These are phyloP conservation scores for Fusarium citri DNA, from an alignment of 2,329 filamentous ascomycete species.

Conservation along the genomic window DNA sequence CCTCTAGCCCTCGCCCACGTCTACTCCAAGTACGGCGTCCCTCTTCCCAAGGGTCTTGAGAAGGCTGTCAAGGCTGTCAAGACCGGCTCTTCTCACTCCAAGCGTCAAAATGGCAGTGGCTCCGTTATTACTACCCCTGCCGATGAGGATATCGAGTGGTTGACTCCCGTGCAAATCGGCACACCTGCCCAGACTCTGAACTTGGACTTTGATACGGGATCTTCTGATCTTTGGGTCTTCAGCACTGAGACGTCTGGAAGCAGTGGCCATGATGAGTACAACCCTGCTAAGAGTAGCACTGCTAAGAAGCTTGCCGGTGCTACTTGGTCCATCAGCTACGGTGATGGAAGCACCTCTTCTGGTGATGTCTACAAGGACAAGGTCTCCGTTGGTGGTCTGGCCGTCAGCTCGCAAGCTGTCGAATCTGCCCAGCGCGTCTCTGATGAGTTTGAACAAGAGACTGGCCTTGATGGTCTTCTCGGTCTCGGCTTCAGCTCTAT, in stretches of 20 bases:
- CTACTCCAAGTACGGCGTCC: conserved; percentile 53
- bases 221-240: conserved; percentile 62
- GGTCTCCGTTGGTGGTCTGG: conserved; percentile 57
- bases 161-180: conserved; percentile 57
- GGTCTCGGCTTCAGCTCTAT: conserved; percentile 58
- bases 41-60: conserved; percentile 49
- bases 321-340: conserved; percentile 57
- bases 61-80: conserved; percentile 41
- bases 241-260: conserved; percentile 56
- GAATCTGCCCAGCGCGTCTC: conserved; percentile 57
- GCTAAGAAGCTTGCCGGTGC: conserved; percentile 52
- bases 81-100: conserved; percentile 10
- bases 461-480: conserved; percentile 56
- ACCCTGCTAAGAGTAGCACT: conserved; percentile 54
- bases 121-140: conserved; percentile 40
- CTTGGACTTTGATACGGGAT: conserved; percentile 60
- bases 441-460: conserved; percentile 52
- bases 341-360: conserved; percentile 56
- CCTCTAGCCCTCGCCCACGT: conserved; percentile 49
- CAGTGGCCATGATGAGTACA: conserved; percentile 55
- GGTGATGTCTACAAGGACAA: conserved; percentile 59
- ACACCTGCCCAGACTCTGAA: conserved; percentile 57
- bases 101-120: conserved; percentile 49
- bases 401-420: conserved; percentile 55
- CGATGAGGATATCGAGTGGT: conserved; percentile 52